These are phyloP conservation scores for Ganoderma multipileum DNA, from an alignment of 1,284 basidiomycete genomes.

Conservation along the genomic window DNA sequence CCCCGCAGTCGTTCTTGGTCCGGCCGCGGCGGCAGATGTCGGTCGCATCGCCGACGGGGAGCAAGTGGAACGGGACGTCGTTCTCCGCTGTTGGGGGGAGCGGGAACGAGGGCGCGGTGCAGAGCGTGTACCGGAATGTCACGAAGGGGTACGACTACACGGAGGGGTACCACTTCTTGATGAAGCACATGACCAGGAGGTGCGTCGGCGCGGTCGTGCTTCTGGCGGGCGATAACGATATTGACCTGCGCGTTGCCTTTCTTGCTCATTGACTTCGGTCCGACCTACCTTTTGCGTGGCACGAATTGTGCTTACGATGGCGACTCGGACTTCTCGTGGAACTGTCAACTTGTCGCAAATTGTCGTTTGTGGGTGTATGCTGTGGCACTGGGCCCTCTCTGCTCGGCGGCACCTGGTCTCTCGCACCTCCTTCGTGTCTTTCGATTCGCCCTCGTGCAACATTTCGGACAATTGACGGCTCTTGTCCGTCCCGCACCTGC, in stretches of 20 bases:
- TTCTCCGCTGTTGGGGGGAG: constrained; percentile 24
- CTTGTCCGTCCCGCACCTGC: not conserved
- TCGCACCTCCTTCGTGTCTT: not conserved
- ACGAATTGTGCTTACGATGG: not conserved
- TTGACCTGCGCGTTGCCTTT: not conserved
- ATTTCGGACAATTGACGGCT: not conserved
- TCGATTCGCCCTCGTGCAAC: not conserved
- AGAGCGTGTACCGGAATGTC: constrained; percentile 77
- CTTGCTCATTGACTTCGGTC: not conserved
- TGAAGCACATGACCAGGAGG: constrained; percentile 90
- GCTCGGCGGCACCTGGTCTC: not conserved
- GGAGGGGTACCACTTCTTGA: constrained; percentile 92
- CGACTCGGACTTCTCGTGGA: not conserved
- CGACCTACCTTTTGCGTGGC: not conserved
- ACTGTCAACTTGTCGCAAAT: not conserved
- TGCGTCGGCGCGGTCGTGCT: constrained; percentile 49
- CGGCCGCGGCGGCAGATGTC: constrained; percentile 23
- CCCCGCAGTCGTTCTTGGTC: constrained; percentile 23
- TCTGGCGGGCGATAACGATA: constrained; percentile 18
- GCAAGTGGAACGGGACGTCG: constrained; percentile 32
- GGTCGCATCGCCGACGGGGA: constrained; percentile 24
- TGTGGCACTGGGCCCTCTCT: not conserved
- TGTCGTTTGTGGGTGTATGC: constrained; percentile 17
- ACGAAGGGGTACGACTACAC: constrained; percentile 91
- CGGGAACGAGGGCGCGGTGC: constrained; percentile 42